A percentile compares a stretch with the other conserved stretches of the same genome.
phyloP scores from a whole-genome alignment of 106 monocot species.

The Hemerocallis citrina region DNA sequence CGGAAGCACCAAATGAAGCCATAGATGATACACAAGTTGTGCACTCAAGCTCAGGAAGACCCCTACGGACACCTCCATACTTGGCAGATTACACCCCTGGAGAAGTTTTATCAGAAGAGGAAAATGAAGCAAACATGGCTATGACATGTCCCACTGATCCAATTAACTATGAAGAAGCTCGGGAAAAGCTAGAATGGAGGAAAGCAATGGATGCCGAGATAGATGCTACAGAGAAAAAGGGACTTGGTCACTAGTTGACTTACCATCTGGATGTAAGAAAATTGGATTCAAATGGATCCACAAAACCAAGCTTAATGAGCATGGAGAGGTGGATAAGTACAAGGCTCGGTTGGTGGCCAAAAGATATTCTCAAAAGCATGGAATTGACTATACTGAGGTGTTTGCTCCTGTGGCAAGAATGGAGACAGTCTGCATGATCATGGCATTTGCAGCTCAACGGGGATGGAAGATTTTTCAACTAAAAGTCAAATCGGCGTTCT shows the following conservation, averaged over 20 bases:
- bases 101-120: background rate
- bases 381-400: background rate
- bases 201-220: background rate
- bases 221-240: background rate
- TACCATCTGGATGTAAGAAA: background rate
- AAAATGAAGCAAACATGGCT: background rate
- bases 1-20: background rate
- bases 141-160: background rate
- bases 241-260: background rate
- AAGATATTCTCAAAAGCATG: background rate
- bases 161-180: background rate
- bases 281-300: constrained; percentile 1
- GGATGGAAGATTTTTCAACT: constrained; percentile 1
- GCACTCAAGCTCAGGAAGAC: background rate
- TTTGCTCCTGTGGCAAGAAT: constrained; percentile 1
- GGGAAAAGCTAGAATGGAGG: background rate
- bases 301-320: background rate
- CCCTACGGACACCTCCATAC: too few relatives aligned
- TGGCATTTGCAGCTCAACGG: background rate
- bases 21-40: background rate
- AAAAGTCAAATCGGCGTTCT: constrained; percentile 4
- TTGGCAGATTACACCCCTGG: background rate
- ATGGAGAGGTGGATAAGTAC: background rate
- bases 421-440: background rate
- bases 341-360: constrained; percentile 5